Evolutionary conservation across 1,284 basidiomycete species (phyloP).

Genomic region (Apiotrichum porosum): DNA sequence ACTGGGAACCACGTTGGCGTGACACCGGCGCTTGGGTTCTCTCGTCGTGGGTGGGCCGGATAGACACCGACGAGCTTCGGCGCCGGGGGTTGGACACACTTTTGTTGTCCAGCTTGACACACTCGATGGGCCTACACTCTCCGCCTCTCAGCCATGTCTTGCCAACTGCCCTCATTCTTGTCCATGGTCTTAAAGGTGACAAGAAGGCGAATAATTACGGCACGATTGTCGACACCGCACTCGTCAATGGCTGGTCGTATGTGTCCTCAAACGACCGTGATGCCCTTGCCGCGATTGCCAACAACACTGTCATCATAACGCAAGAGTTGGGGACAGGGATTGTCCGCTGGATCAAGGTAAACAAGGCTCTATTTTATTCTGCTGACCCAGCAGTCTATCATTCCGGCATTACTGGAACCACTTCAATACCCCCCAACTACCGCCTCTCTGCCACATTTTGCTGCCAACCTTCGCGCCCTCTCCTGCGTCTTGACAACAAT

Average conservation of each 20-base stretch:
- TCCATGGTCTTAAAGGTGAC: constrained; percentile 18
- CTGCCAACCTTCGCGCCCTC: constrained; percentile 39
- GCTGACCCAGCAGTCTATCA: constrained; percentile 27
- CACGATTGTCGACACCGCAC: constrained; percentile 38
- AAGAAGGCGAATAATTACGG: constrained; percentile 28
- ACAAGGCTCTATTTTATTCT: neutral
- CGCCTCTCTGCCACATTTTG: constrained; percentile 26
- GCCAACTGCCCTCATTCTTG: constrained; percentile 11
- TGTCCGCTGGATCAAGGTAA: constrained; percentile 44
- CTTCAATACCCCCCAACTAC: constrained; percentile 38
- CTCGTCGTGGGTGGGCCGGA: constrained; percentile 22
- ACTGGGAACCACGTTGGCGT: constrained; percentile 45
- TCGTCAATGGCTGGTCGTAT: constrained; percentile 39
- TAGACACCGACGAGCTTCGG: constrained; percentile 21
- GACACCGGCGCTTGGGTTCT: constrained; percentile 32
- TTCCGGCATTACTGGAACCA: constrained; percentile 42
- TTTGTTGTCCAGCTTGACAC: constrained; percentile 33
- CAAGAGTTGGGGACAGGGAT: constrained; percentile 33
- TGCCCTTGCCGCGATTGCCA: constrained; percentile 32
- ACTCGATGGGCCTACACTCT: constrained; percentile 39
- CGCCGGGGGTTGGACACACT: constrained; percentile 44
- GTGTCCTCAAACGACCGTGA: constrained; percentile 35
- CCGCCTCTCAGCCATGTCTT: constrained; percentile 37
- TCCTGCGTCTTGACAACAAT: constrained; percentile 23
- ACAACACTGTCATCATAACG: constrained; percentile 30